Percentiles rank a stretch among this genome's conserved stretches.
Evolutionary conservation across 768 basidiomycete species (phyloP).

Genomic region (Saitozyma sp.): DNA sequence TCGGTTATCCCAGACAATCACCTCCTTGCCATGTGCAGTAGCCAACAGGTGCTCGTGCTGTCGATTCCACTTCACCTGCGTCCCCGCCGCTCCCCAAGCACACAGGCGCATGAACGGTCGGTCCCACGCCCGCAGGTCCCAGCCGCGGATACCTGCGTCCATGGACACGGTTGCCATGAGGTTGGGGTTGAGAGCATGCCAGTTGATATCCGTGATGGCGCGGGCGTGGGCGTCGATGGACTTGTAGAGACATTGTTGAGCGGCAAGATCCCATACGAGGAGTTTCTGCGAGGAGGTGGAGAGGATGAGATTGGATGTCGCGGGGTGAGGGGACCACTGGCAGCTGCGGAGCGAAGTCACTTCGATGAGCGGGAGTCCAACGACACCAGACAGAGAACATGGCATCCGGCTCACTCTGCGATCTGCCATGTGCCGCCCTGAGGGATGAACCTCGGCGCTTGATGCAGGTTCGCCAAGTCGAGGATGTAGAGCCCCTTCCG

Average conservation of each 20-base stretch:
- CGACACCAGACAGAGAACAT: too few relatives aligned
- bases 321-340: conserved; percentile 53
- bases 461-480: conserved; percentile 81
- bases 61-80: conserved; percentile 97
- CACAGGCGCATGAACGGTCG: conserved; percentile 66
- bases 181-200: conserved; percentile 84
- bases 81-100: conserved; percentile 64
- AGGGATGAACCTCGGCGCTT: conserved; percentile 87
- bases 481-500: conserved; percentile 92
- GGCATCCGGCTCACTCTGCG: conserved; percentile 52
- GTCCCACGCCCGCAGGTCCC: conserved; percentile 74
- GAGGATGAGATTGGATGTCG: conserved; percentile 48
- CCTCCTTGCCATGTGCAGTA: conserved; percentile 80
- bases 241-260: conserved; percentile 78
- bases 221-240: conserved; percentile 87
- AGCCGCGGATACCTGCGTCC: conserved; percentile 91
- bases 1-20: conserved; percentile 93
- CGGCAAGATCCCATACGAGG: conserved; percentile 84
- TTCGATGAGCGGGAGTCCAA: conserved; percentile 66
- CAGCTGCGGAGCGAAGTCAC: conserved; percentile 57
- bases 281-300: conserved; percentile 52
- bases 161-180: conserved; percentile 85
- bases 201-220: conserved; percentile 97
- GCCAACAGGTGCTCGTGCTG: conserved; percentile 83
- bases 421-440: conserved; percentile 97